phyloP scores from a whole-genome alignment of 176 grass and related monocot genomes.

The Cenchrus fungigraminus region DNA sequence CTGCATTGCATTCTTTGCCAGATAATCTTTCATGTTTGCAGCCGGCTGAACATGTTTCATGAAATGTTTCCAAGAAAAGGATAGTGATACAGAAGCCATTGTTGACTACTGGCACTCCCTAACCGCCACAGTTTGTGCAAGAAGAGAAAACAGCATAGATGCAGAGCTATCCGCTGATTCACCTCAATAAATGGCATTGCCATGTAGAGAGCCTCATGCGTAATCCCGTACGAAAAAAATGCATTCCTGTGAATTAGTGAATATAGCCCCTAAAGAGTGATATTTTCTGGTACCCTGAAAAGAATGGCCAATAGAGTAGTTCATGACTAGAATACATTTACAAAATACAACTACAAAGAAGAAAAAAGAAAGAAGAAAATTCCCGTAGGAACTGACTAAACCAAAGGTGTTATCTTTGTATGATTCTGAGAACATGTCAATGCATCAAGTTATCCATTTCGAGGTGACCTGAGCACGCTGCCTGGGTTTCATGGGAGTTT shows the following conservation, averaged over 20 bases:
- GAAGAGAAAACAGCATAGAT: not conserved
- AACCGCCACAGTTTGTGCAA: not conserved
- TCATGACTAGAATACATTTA: constrained; percentile 52
- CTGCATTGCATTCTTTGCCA: not conserved
- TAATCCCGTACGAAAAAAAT: not conserved
- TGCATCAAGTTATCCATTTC: constrained; percentile 56
- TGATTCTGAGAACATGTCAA: not conserved
- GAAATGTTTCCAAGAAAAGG: not conserved
- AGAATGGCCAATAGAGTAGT: constrained; percentile 42
- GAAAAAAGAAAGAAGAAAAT: constrained; percentile 7
- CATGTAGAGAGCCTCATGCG: not conserved
- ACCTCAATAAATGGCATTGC: not conserved
- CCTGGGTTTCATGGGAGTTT: constrained; percentile 63
- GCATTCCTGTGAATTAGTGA: constrained; percentile 9
- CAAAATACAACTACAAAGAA: constrained; percentile 21
- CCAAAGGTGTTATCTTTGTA: constrained; percentile 35
- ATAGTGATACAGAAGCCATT: not conserved
- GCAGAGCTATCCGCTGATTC: not conserved
- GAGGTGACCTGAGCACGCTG: constrained; percentile 59
- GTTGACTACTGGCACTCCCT: not conserved
- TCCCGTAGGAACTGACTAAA: constrained; percentile 12
- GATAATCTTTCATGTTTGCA: not conserved
- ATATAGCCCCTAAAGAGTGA: not conserved
- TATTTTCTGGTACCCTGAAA: constrained; percentile 31
- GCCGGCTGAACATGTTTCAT: too few relatives aligned